phyloP scores from a whole-genome alignment of 257 asterid species.

The Osmanthus fragrans region DNA sequence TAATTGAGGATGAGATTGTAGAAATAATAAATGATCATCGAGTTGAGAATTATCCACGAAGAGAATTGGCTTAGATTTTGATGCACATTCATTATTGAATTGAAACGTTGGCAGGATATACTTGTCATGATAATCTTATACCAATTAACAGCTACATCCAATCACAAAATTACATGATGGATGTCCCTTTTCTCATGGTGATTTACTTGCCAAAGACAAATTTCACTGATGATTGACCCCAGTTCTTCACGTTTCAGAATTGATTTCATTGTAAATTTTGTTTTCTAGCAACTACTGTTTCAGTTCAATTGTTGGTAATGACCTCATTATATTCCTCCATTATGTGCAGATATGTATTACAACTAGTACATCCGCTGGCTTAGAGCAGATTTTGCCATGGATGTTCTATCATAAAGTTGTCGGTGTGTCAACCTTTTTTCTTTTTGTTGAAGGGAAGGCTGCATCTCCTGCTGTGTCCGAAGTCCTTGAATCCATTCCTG shows the following conservation, averaged over 20 bases:
- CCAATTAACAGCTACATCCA: background rate
- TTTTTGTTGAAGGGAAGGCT: conserved; percentile 87
- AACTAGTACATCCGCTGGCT: conserved; percentile 77
- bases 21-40: background rate
- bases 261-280: background rate
- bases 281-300: background rate
- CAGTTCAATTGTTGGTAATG: background rate
- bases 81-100: background rate
- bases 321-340: conserved; percentile 10
- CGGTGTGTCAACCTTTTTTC: conserved; percentile 69
- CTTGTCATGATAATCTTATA: conserved; percentile 1
- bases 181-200: background rate
- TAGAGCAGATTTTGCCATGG: conserved; percentile 88
- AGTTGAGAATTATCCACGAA: background rate
- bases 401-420: conserved; percentile 82
- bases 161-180: background rate
- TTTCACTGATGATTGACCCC: background rate
- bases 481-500: conserved; percentile 82
- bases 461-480: conserved; percentile 68
- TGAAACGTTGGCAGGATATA: background rate
- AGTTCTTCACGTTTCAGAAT: background rate
- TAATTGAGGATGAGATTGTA: background rate
- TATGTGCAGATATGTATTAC: conserved; percentile 64
- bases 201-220: background rate
- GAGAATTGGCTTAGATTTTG: background rate